These are phyloP conservation scores for Bullera alba DNA, from an alignment of 768 basidiomycete genomes.

Conservation along the genomic window DNA sequence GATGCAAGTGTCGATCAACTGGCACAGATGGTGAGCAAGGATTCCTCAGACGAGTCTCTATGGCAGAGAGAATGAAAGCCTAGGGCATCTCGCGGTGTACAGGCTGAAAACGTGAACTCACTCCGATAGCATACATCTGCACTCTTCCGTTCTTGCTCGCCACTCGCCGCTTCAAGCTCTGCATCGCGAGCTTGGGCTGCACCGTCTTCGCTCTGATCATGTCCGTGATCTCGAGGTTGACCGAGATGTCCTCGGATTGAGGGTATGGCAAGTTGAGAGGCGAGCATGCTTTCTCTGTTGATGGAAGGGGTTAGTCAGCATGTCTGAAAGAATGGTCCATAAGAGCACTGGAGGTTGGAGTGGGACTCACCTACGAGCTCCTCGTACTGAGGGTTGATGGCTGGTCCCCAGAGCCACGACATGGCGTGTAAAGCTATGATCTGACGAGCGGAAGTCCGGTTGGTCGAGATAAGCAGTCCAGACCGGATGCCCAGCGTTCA, in stretches of 20 bases:
- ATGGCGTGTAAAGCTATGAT: too few species aligned
- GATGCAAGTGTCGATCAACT: slow-evolving; percentile 85
- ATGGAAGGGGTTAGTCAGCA: background rate
- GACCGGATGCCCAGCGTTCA: too few species aligned
- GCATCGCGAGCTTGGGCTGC: slow-evolving; percentile 77
- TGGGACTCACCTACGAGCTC: slow-evolving; percentile 37
- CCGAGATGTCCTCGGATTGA: slow-evolving; percentile 71
- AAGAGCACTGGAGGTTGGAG: background rate
- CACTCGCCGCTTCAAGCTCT: slow-evolving; percentile 74
- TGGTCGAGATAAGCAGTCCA: too few species aligned
- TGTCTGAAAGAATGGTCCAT: background rate
- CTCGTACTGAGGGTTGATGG: slow-evolving; percentile 40
- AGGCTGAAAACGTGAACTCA: slow-evolving; percentile 49
- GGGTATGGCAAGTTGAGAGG: slow-evolving; percentile 44
- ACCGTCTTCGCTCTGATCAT: slow-evolving; percentile 88
- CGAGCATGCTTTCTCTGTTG: slow-evolving; percentile 45
- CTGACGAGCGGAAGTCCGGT: too few species aligned
- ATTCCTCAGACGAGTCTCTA: too few species aligned
- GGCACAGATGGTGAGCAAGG: slow-evolving; percentile 10
- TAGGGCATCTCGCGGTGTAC: too few species aligned
- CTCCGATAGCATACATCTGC: slow-evolving; percentile 75
- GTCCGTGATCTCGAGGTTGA: slow-evolving; percentile 93
- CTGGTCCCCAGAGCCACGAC: slow-evolving; percentile 40
- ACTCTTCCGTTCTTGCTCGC: slow-evolving; percentile 95
- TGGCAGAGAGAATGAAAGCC: too few species aligned